Evolutionary conservation across 169 alveolate species (phyloP).

Genomic region (Amoebophrya sp.): DNA sequence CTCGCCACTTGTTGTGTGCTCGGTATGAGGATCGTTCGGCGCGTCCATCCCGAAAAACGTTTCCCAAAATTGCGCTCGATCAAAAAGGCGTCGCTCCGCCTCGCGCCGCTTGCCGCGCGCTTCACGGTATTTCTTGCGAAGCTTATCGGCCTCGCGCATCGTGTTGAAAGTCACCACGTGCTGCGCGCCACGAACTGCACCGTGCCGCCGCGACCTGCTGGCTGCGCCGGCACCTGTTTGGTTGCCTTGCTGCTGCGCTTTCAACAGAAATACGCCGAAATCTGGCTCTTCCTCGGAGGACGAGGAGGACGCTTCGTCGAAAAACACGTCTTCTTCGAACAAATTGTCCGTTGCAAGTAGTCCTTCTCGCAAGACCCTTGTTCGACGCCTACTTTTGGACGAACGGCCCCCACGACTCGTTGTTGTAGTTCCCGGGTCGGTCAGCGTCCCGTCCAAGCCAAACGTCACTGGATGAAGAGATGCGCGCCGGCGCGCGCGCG

Average conservation of each 20-base stretch:
- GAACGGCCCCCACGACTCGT: no score
- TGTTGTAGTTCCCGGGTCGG: neutral
- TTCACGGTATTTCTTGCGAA: neutral
- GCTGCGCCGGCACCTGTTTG: neutral
- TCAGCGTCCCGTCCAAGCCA: neutral
- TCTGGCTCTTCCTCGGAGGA: neutral
- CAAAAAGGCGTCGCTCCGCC: neutral
- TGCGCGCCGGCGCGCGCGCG: no score
- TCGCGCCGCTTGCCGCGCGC: neutral
- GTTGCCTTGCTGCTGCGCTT: neutral
- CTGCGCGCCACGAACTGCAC: no score
- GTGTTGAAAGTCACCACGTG: neutral
- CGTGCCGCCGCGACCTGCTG: no score
- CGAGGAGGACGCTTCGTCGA: neutral
- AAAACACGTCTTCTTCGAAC: no score
- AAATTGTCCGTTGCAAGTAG: neutral
- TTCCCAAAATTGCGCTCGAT: neutral
- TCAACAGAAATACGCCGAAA: neutral
- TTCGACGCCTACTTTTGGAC: no score
- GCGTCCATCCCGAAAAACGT: neutral
- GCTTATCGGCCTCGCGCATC: neutral
- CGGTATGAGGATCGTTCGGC: no score
- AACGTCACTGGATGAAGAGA: neutral
- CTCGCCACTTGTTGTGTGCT: no score
- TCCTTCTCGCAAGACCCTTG: neutral